Conservation (phyloP, 805 yeast species). For the Millerago galiae region DNA sequence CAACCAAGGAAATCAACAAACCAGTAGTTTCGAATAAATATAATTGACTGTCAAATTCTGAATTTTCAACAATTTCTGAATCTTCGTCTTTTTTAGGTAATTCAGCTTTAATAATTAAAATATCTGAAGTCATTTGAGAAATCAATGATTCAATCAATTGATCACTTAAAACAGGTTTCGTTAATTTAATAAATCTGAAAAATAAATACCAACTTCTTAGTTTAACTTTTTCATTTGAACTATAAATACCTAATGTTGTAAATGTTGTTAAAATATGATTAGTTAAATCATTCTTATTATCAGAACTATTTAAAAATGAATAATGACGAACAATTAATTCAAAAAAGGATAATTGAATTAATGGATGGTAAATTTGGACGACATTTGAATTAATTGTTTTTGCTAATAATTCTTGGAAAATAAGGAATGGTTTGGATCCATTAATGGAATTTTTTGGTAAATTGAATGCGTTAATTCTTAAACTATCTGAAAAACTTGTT, state of each 20-base stretch:
- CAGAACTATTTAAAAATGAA: constrained; percentile 44
- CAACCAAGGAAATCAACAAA: constrained; percentile 51
- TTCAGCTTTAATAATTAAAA: constrained; percentile 56
- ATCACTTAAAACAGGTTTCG: constrained; percentile 57
- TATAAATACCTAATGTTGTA: constrained; percentile 78
- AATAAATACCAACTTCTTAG: constrained; percentile 88
- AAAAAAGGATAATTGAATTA: constrained; percentile 74
- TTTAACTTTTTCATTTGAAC: constrained; percentile 64
- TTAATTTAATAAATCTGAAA: constrained; percentile 70
- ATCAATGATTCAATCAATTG: constrained; percentile 50
- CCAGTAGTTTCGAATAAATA: constrained; percentile 87
- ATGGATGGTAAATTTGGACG: constrained; percentile 61
- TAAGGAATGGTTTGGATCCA: constrained; percentile 56
- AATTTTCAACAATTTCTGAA: constrained; percentile 41
- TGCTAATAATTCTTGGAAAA: constrained; percentile 54
- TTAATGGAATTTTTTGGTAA: constrained; percentile 59
- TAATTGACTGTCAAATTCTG: constrained; percentile 69
- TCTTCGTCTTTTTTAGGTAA: constrained; percentile 47
- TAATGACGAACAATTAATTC: constrained; percentile 82
- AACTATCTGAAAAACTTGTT: constrained; percentile 69
- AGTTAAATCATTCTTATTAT: constrained; percentile 44
- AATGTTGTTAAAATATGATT: constrained; percentile 68
- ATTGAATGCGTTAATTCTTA: constrained; percentile 71
- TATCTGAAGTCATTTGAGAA: constrained; percentile 48
- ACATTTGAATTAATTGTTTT: constrained; percentile 43